phyloP scores from a whole-genome alignment of 305 asterid species.

The Fraxinus latifolia region DNA sequence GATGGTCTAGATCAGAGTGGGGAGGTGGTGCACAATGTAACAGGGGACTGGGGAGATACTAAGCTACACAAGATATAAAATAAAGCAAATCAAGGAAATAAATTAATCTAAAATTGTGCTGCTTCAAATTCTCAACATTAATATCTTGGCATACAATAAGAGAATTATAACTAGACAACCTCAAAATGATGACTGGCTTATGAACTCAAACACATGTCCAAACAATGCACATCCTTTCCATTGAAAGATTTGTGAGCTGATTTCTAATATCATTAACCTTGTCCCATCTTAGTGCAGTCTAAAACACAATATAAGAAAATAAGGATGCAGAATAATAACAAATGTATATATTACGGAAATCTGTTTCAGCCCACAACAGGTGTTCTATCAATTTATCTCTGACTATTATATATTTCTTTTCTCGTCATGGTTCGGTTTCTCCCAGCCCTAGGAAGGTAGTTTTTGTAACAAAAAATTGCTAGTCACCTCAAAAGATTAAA shows the following conservation, averaged over 20 bases:
- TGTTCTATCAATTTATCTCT: slow-evolving; percentile 16
- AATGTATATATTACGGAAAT: not conserved
- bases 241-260: not conserved
- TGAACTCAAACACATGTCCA: not conserved
- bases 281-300: not conserved
- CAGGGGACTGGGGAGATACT: not conserved
- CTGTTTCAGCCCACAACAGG: not conserved
- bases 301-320: not conserved
- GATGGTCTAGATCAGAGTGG: not conserved
- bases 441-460: not conserved
- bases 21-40: not conserved
- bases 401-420: slow-evolving; percentile 8
- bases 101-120: not conserved
- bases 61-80: not conserved
- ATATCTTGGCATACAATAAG: not conserved
- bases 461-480: slow-evolving; percentile 17
- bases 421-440: slow-evolving; percentile 8
- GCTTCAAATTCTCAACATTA: not conserved
- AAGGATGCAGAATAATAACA: not conserved
- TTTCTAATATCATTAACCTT: not conserved
- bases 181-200: not conserved
- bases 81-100: not conserved
- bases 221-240: not conserved
- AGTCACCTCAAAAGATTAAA: slow-evolving; percentile 15
- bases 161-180: not conserved